Evolutionary conservation across 1,139 yeast species (phyloP).

Genomic region (Hanseniaspora uvarum): DNA sequence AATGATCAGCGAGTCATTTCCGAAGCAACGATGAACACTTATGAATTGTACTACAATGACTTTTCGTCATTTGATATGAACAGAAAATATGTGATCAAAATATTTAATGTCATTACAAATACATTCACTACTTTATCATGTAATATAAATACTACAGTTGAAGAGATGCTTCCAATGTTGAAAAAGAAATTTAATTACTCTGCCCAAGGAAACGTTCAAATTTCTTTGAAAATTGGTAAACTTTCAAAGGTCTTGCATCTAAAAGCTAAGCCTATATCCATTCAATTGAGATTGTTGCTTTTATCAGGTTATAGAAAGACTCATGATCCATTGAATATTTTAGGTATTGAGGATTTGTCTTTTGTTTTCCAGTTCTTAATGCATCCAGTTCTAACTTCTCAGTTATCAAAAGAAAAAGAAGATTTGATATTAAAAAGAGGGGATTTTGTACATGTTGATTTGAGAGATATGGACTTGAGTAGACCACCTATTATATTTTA

Average conservation of each 20-base stretch:
- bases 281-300: conserved; percentile 63
- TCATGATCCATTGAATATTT: conserved; percentile 60
- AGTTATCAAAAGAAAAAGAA: conserved; percentile 59
- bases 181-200: conserved; percentile 60
- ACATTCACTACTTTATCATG: conserved; percentile 73
- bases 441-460: conserved; percentile 62
- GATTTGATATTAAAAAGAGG: conserved; percentile 44
- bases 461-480: conserved; percentile 64
- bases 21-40: conserved; percentile 30
- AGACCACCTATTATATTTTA: conserved; percentile 78
- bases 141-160: conserved; percentile 62
- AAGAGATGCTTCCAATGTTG: conserved; percentile 57
- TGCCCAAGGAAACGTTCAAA: conserved; percentile 62
- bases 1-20: neutral
- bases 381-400: conserved; percentile 60
- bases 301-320: conserved; percentile 66
- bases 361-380: conserved; percentile 77
- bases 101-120: conserved; percentile 60
- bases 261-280: conserved; percentile 65
- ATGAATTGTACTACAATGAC: conserved; percentile 30
- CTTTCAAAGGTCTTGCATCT: conserved; percentile 63
- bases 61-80: conserved; percentile 28
- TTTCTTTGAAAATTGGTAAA: conserved; percentile 72
- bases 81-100: conserved; percentile 41
- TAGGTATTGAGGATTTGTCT: conserved; percentile 82